Evolutionary conservation across 164 flowering plant genomes (phyloP).

Genomic region (Macadamia integrifolia): DNA sequence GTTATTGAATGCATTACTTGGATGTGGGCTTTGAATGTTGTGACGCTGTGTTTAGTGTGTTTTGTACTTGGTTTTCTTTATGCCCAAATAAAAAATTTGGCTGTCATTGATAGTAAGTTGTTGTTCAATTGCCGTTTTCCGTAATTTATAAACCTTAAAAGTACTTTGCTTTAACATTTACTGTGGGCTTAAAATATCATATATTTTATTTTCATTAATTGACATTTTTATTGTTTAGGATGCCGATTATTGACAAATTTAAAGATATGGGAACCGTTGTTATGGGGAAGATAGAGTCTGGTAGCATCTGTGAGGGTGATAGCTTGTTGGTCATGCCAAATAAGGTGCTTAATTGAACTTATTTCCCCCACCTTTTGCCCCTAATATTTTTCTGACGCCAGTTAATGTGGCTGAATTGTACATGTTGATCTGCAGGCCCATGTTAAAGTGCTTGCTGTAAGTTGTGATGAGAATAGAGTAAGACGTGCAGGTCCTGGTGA

Average conservation of each 20-base stretch:
- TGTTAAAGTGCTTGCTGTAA: constrained; percentile 75
- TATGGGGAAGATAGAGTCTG: constrained; percentile 97
- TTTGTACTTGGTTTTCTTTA: too few relatives aligned
- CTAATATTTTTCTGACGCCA: not conserved
- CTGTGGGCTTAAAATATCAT: not conserved
- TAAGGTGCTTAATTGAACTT: constrained; percentile 44
- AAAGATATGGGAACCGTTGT: constrained; percentile 99
- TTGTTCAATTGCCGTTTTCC: too few relatives aligned
- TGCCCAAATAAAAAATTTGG: too few relatives aligned
- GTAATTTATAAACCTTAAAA: too few relatives aligned
- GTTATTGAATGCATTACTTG: too few relatives aligned
- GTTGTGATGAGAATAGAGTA: constrained; percentile 71
- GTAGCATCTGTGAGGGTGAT: constrained; percentile 84
- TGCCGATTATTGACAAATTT: constrained; percentile 95
- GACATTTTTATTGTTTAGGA: constrained; percentile 34
- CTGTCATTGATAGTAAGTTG: too few relatives aligned
- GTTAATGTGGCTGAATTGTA: not conserved
- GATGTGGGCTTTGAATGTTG: too few relatives aligned
- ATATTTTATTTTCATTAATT: not conserved
- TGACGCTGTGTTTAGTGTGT: too few relatives aligned
- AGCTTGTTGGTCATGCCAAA: constrained; percentile 83
- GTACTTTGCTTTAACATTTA: too few relatives aligned
- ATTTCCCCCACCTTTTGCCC: not conserved
- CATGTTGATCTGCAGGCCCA: constrained; percentile 41
- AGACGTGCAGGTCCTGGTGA: constrained; percentile 87